Percentiles rank a stretch among this genome's conserved stretches.
Conservation (phyloP, 2,329 filamentous ascomycete genomes). For the Aspergillus eucalypticola region DNA sequence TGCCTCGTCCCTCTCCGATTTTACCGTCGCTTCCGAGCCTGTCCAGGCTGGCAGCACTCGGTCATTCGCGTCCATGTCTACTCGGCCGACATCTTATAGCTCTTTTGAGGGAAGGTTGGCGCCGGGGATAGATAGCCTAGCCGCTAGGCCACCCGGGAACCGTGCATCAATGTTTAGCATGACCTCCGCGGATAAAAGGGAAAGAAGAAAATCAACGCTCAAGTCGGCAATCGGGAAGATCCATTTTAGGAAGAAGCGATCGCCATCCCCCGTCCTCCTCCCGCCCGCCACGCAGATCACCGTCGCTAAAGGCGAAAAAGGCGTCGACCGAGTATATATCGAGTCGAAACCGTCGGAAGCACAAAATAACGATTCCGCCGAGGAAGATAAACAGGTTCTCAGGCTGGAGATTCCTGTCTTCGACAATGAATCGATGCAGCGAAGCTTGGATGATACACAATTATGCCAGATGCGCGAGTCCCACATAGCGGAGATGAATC, state of each 20-base stretch:
- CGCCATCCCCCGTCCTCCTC: slow-evolving; percentile 29
- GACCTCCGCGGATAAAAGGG: slow-evolving; percentile 31
- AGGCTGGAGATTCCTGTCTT: slow-evolving; percentile 37
- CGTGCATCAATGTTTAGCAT: slow-evolving; percentile 32
- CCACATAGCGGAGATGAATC: slow-evolving; percentile 32
- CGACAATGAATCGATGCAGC: slow-evolving; percentile 36
- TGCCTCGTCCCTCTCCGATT: slow-evolving; percentile 33
- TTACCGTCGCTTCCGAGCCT: slow-evolving; percentile 33
- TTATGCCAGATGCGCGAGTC: slow-evolving; percentile 32
- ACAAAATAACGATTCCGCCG: slow-evolving; percentile 8
- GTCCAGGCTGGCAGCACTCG: slow-evolving; percentile 36
- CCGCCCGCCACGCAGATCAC: slow-evolving; percentile 32
- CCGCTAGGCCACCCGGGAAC: slow-evolving; percentile 20
- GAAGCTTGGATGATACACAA: slow-evolving; percentile 37
- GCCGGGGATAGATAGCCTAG: slow-evolving; percentile 18
- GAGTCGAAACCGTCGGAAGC: slow-evolving; percentile 22
- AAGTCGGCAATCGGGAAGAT: slow-evolving; percentile 39
- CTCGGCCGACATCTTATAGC: slow-evolving; percentile 42
- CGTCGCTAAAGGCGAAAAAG: slow-evolving; percentile 26
- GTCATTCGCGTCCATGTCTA: slow-evolving; percentile 42
- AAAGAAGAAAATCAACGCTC: slow-evolving; percentile 33
- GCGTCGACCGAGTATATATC: slow-evolving; percentile 40
- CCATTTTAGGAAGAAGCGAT: slow-evolving; percentile 37
- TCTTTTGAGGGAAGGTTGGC: slow-evolving; percentile 35
- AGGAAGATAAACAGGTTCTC: slow-evolving; percentile 22